Conservation (phyloP, 805 yeast genomes). For the Metschnikowia santaceciliae region DNA sequence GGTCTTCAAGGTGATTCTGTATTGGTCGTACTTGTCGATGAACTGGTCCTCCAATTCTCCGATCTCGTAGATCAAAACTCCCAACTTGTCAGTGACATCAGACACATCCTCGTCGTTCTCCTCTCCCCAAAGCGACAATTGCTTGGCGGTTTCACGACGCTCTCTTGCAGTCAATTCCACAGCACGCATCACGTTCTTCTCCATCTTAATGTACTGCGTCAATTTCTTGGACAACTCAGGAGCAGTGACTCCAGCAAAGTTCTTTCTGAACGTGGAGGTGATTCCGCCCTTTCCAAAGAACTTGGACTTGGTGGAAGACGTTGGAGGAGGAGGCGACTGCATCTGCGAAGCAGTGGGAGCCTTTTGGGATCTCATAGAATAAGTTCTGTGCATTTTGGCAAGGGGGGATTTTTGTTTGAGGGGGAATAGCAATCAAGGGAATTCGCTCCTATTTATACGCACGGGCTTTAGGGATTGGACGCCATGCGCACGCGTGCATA, state of each 20-base stretch:
- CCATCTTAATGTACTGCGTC: slow-evolving; percentile 90
- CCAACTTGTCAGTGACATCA: slow-evolving; percentile 95
- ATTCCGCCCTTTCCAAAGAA: slow-evolving; percentile 75
- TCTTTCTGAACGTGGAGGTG: slow-evolving; percentile 68
- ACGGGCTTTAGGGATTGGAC: slow-evolving; percentile 1
- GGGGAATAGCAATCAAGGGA: slow-evolving; percentile 1
- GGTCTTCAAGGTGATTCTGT: slow-evolving; percentile 91
- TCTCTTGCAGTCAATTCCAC: slow-evolving; percentile 90
- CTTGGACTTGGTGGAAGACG: slow-evolving; percentile 65
- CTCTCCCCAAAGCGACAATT: slow-evolving; percentile 96
- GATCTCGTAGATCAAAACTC: slow-evolving; percentile 90
- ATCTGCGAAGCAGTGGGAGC: slow-evolving; percentile 82
- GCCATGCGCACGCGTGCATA: slow-evolving; percentile 1
- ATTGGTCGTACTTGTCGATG: slow-evolving; percentile 97
- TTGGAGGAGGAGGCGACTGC: slow-evolving; percentile 78
- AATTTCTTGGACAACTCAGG: slow-evolving; percentile 93
- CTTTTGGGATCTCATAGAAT: slow-evolving; percentile 71
- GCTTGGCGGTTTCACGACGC: slow-evolving; percentile 95
- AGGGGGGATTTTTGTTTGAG: neutral
- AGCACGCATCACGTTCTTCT: slow-evolving; percentile 92
- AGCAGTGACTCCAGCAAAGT: slow-evolving; percentile 87
- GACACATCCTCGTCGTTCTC: slow-evolving; percentile 96
- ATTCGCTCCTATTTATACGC: slow-evolving; percentile 7
- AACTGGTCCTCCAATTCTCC: slow-evolving; percentile 98
- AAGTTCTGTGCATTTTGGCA: slow-evolving; percentile 74